These are phyloP conservation scores for Didymellaceae sp. DNA, from an alignment of 2,329 filamentous ascomycete genomes.

Conservation along the genomic window DNA sequence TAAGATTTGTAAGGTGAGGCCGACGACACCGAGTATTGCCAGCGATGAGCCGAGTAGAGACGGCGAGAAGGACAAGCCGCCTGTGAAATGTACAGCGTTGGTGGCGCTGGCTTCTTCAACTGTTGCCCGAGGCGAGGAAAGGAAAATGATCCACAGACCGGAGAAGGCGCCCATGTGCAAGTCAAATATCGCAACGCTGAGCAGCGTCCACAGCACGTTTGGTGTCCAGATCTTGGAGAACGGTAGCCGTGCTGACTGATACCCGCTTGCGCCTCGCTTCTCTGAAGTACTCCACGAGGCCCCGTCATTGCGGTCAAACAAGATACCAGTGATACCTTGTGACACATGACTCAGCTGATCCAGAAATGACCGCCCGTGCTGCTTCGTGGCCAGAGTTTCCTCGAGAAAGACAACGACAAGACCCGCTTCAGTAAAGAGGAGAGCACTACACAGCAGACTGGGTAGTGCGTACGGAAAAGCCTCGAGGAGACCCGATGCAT, in stretches of 20 bases:
- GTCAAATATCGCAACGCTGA: slow-evolving; percentile 72
- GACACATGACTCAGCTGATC: slow-evolving; percentile 4
- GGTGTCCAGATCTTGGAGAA: slow-evolving; percentile 61
- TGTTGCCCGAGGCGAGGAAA: slow-evolving; percentile 70
- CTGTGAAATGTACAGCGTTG: slow-evolving; percentile 64
- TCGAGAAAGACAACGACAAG: not conserved
- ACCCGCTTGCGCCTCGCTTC: not conserved
- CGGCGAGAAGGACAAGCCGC: slow-evolving; percentile 76
- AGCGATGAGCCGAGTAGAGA: slow-evolving; percentile 77
- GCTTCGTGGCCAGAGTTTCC: slow-evolving; percentile 8
- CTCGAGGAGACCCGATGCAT: not conserved
- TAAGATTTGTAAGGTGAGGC: slow-evolving; percentile 74
- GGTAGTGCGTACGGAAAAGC: slow-evolving; percentile 10
- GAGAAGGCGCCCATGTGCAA: slow-evolving; percentile 78
- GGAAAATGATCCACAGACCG: slow-evolving; percentile 76
- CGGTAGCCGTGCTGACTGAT: slow-evolving; percentile 38
- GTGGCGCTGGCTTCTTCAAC: slow-evolving; percentile 27
- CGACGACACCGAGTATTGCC: slow-evolving; percentile 75
- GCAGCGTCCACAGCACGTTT: slow-evolving; percentile 63
- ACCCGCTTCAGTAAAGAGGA: slow-evolving; percentile 8
- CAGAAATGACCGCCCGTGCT: not conserved
- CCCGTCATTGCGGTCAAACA: not conserved
- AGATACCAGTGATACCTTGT: not conserved
- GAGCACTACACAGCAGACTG: slow-evolving; percentile 7
- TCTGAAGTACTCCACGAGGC: not conserved